Percentiles rank a stretch among this genome's conserved stretches.
These are phyloP conservation scores for Sequoia sempervirens DNA, from an alignment of 75 land plant species.

Conservation along the genomic window DNA sequence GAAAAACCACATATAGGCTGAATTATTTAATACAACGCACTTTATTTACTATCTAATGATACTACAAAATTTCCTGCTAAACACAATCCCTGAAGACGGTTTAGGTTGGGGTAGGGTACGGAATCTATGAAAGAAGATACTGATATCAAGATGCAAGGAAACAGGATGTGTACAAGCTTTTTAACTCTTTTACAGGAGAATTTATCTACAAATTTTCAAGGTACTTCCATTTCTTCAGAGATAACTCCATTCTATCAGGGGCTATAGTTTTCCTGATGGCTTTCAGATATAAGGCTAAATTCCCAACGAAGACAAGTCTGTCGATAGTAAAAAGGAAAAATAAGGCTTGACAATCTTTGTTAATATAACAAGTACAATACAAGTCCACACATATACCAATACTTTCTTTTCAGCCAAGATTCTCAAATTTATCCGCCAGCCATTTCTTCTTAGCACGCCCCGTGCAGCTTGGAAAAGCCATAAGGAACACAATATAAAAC, in stretches of 20 bases:
- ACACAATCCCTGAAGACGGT: not conserved
- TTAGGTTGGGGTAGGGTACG: not conserved
- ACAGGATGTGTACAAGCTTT: not conserved
- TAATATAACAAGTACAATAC: not conserved
- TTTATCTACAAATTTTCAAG: not conserved
- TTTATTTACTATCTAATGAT: not conserved
- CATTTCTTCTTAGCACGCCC: constrained; percentile 33
- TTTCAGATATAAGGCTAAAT: not conserved
- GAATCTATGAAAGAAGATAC: not conserved
- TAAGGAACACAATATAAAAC: constrained; percentile 7
- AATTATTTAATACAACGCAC: not conserved
- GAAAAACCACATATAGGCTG: not conserved
- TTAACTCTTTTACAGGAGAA: not conserved
- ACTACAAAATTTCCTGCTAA: not conserved
- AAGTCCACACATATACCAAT: constrained; percentile 13
- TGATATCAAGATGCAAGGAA: not conserved
- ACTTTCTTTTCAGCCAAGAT: constrained; percentile 68
- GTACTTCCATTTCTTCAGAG: not conserved
- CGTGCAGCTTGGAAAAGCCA: constrained; percentile 12
- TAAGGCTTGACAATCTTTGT: constrained; percentile 4
- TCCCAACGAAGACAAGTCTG: not conserved
- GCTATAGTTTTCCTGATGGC: not conserved
- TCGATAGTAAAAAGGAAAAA: not conserved
- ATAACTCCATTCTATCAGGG: not conserved
- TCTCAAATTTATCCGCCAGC: constrained; percentile 67